Evolutionary conservation across 768 basidiomycete species (phyloP).

Genomic region (Cubamyces lactineus): DNA sequence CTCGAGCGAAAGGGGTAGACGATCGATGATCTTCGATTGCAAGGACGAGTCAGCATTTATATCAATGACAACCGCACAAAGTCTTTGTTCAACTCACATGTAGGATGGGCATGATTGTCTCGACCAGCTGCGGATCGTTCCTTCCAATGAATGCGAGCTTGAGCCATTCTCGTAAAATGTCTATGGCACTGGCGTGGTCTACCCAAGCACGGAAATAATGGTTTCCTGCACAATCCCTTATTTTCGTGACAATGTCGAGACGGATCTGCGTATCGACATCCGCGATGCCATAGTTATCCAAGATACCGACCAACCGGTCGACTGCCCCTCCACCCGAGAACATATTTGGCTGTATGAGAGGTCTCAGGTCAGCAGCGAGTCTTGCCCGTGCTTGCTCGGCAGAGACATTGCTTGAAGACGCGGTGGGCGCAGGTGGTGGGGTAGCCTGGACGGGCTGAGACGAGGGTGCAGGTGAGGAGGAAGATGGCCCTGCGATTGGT

Average conservation of each 20-base stretch:
- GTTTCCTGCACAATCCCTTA: conserved; percentile 82
- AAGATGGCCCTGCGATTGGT: conserved; percentile 38
- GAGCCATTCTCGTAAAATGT: conserved; percentile 81
- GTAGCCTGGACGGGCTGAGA: conserved; percentile 32
- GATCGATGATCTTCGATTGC: conserved; percentile 71
- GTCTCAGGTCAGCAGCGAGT: conserved; percentile 55
- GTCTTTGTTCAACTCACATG: conserved; percentile 60
- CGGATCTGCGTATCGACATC: conserved; percentile 70
- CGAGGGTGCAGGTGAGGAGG: conserved; percentile 28
- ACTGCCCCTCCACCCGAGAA: conserved; percentile 77
- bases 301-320: conserved; percentile 55
- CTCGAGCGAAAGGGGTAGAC: conserved; percentile 74
- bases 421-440: conserved; percentile 35
- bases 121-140: conserved; percentile 56
- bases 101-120: conserved; percentile 85
- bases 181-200: conserved; percentile 75
- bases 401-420: conserved; percentile 33
- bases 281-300: conserved; percentile 60
- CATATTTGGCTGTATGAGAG: conserved; percentile 57
- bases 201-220: conserved; percentile 89
- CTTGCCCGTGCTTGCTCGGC: conserved; percentile 58
- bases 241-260: conserved; percentile 76
- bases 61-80: not conserved
- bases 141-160: conserved; percentile 66
- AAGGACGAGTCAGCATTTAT: not conserved